Evolutionary conservation across 768 basidiomycete species (phyloP).

Genomic region (Rhodotorula kratochvilovae): DNA sequence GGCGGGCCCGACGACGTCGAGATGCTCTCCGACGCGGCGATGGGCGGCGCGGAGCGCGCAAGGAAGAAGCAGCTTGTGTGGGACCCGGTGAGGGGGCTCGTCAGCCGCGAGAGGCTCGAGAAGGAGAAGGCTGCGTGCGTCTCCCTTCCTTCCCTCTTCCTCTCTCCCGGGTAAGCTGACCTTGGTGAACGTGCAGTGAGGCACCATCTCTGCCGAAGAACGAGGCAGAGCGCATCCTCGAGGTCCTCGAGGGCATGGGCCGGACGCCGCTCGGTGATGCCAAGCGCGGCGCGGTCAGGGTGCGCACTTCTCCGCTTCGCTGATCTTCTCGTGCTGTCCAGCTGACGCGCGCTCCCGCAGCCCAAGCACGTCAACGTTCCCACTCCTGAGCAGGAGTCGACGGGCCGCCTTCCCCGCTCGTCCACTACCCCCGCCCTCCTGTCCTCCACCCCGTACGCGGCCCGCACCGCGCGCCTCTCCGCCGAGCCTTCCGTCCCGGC

Average conservation of each 20-base stretch:
- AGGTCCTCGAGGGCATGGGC: conserved; percentile 39
- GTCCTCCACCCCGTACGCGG: conserved; percentile 12
- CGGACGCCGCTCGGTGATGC: conserved; percentile 35
- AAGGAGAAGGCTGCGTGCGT: conserved; percentile 20
- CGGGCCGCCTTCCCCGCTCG: conserved; percentile 5
- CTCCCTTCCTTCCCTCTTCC: no score
- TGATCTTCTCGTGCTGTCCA: background rate
- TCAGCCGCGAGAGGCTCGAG: conserved; percentile 33
- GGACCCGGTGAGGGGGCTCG: conserved; percentile 31
- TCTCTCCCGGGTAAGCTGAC: background rate
- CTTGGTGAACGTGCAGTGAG: conserved; percentile 1
- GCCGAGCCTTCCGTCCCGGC: background rate
- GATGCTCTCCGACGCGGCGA: background rate
- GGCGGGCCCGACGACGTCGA: background rate
- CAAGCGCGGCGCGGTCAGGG: conserved; percentile 19
- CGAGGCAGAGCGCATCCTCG: conserved; percentile 39
- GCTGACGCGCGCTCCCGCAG: background rate
- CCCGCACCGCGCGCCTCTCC: conserved; percentile 7
- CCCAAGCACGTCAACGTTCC: conserved; percentile 30
- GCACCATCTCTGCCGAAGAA: conserved; percentile 34
- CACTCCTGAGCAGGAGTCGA: background rate
- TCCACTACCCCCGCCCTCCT: background rate
- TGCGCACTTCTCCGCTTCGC: background rate
- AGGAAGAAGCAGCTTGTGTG: conserved; percentile 39
- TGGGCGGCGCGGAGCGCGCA: conserved; percentile 20